A percentile compares a stretch with the other conserved stretches of the same genome.
Conservation (phyloP, 176 grass and related monocot species). For the Juncus inflexus region DNA sequence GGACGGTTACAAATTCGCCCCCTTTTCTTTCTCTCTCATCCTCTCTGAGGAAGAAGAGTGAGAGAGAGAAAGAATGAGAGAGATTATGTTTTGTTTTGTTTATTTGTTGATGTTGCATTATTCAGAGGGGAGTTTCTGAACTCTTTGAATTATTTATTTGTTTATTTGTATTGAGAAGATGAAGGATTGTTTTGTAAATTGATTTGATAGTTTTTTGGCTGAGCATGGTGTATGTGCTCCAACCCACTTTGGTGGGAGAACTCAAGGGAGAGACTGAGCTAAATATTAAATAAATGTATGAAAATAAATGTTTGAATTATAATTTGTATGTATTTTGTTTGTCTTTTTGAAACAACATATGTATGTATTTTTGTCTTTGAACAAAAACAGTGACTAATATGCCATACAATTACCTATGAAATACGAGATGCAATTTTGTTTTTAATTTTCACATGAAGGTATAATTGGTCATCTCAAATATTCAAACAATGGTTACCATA, state of each 20-base stretch:
- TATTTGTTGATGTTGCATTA: neutral
- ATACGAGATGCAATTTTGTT: no score
- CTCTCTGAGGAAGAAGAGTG: slow-evolving; percentile 62
- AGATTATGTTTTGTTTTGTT: neutral
- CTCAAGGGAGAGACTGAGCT: slow-evolving; percentile 8
- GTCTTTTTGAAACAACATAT: neutral
- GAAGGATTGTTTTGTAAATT: slow-evolving; percentile 28
- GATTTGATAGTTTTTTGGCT: slow-evolving; percentile 19
- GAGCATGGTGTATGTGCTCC: slow-evolving; percentile 20
- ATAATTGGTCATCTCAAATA: no score
- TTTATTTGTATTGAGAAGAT: slow-evolving; percentile 6
- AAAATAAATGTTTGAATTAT: slow-evolving; percentile 7
- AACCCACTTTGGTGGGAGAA: no score
- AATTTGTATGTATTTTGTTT: slow-evolving; percentile 8
- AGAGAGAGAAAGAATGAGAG: slow-evolving; percentile 16
- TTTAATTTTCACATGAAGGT: no score
- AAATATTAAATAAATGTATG: slow-evolving; percentile 7
- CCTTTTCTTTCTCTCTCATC: slow-evolving; percentile 66
- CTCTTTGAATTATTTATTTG: slow-evolving; percentile 31
- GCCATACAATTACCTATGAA: no score
- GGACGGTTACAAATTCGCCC: slow-evolving; percentile 92
- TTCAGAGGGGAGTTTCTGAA: slow-evolving; percentile 28
- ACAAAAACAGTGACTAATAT: no score
- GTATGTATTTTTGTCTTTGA: no score
- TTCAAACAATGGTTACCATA: no score